Percentiles rank a stretch among this genome's conserved stretches.
phyloP scores from a whole-genome alignment of 2,329 filamentous ascomycete species.

The Davidsoniella eucalypti region DNA sequence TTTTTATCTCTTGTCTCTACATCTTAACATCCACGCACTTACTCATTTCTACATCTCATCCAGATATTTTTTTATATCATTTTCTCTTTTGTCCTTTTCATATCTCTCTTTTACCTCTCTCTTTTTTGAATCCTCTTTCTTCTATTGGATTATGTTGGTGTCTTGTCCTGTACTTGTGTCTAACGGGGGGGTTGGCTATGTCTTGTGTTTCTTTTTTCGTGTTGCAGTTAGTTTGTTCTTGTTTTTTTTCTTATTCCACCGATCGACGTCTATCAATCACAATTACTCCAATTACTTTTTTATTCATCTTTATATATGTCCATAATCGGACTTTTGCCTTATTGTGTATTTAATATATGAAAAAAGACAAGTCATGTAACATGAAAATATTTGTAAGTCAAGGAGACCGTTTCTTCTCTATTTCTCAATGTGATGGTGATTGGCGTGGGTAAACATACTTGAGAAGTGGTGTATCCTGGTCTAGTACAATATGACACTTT shows the following conservation, averaged over 20 bases:
- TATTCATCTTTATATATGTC: too few relatives aligned
- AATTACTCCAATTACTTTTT: neutral
- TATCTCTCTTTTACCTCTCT: slow-evolving; percentile 2
- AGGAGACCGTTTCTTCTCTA: too few relatives aligned
- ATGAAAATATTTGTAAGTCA: too few relatives aligned
- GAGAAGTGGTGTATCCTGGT: too few relatives aligned
- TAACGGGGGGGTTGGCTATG: neutral
- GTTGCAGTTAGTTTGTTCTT: neutral
- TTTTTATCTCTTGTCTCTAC: slow-evolving; percentile 4
- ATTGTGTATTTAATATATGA: too few relatives aligned
- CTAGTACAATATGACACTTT: too few relatives aligned
- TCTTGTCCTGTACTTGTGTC: neutral
- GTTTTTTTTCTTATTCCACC: neutral
- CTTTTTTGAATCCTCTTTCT: slow-evolving; percentile 1
- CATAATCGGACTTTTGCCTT: too few relatives aligned
- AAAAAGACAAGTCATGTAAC: too few relatives aligned
- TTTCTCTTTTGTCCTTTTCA: neutral
- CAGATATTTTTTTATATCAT: neutral
- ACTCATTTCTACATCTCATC: neutral
- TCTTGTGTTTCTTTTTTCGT: neutral
- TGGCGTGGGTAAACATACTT: too few relatives aligned
- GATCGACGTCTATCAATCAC: neutral
- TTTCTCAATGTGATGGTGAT: too few relatives aligned
- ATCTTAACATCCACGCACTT: neutral
- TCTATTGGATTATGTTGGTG: neutral